Evolutionary conservation across 148 eudicot genomes (phyloP), one percentile per base, ranked within the genome.

Genomic region (Vaccinium myrtillus): DNA sequence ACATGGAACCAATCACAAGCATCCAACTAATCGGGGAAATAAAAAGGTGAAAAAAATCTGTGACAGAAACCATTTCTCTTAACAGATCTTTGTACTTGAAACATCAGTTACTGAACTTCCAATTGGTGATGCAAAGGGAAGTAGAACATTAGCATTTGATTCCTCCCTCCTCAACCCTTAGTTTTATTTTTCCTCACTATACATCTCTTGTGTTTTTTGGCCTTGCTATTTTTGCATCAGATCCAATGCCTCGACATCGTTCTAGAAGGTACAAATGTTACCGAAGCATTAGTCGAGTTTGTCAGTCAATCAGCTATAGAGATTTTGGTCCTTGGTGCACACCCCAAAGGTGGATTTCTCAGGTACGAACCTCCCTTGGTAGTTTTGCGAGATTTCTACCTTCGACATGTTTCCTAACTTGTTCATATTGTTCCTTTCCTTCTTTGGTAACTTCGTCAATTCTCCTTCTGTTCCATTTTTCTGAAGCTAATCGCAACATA

Each of bases 251-350:
- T 84, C 3, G 95, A 92, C 77, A 83, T 94, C 12, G 90, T 93
- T 85, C 85, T 94, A 27, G 98, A 96, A 84, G 97, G 95, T 49
- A 67, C 94, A 48, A 97, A 96, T 82, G 90, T 94, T 61, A 77
- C 87, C 30, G 93, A 89, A 85, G 98, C 94, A 27, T 58, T 96
- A 49, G 55, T 89, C 18, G 95, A 96, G 58, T 96, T 80, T 84
- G 92, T 90, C 54, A 87, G 88, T 74, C 93, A 89, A 75, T 86
- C 91, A 12, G 94, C 91, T 27, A 90, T 94, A 84, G 97, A 96
- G 73, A 83, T 93, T 11, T 79, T 96, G 84, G 87, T 96, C 53
- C 85, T 96, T 59, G 99, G 99, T 67, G 81, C 95, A 30, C 50
- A 69, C 95, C 77, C 86, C 94, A 6, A 94, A 87, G 82, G 90